Base-by-base conservation (phyloP, 345 rosid genomes). In the Geranium brycei region DNA sequence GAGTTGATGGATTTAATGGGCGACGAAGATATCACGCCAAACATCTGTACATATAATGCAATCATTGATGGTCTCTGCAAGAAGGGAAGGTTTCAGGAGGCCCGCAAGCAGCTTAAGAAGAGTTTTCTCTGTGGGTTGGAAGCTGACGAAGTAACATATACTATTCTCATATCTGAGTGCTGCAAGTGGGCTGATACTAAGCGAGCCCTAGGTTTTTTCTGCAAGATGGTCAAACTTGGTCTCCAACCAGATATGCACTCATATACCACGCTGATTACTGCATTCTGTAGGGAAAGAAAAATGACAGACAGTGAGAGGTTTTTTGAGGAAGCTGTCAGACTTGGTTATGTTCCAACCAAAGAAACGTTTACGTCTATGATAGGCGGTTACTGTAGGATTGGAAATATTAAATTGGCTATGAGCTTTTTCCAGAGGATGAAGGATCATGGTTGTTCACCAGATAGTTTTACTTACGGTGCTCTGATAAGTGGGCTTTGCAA, bases 361-460 rank as follows among this genome's bases (percentile, higher is more conserved):
- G 87, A 92, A 83, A 92, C 96, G 13, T 92, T 79, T 72, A 87
- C 97, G 2, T 89, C 96, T 16, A 81, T 89, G 88, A 79, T 92
- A 6, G 71, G 91, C 40, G 96, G 96, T 51, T 83, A 80, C 69
- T 79, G 87, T 70, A 78, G 83, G 51, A 86, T 72, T 64, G 85
- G 87, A 53, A 74, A 81, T 68, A 65, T 79, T 17, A 78, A 65
- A 63, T 53, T 69, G 38, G 95, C 88, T 31, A 6, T 83, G 41
- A 81, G 73, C 53, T 60, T 78, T 75, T 82, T 87, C 80, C 76
- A 63, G 51, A 83, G 68, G 70, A 92, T 92, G 96, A 74, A 67
- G 28, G 73, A 71, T 55, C 75, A 78, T 69, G 80, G 89, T 51
- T 84, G 92, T 65, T 71, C 65, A 31, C 88, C 92, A 3, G 98